These are phyloP conservation scores for Suillus fuscotomentosus DNA, from an alignment of 768 basidiomycete genomes.

Conservation along the genomic window DNA sequence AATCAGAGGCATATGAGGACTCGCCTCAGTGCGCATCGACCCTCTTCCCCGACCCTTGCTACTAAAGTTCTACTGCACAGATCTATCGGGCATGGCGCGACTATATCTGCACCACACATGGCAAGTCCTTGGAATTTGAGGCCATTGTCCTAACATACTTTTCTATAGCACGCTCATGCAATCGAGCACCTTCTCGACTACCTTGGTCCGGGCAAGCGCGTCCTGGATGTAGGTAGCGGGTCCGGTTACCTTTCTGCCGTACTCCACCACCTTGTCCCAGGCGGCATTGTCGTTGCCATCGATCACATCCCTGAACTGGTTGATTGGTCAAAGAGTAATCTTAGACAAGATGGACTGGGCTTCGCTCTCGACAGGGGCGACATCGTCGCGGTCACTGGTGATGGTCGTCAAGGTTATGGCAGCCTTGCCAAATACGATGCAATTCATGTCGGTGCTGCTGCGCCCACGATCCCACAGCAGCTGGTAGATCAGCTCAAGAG, in stretches of 20 bases:
- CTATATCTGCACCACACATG: conserved; percentile 98
- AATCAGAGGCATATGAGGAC: conserved; percentile 66
- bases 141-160: neutral
- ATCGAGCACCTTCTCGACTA: conserved; percentile 72
- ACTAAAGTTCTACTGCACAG: conserved; percentile 33
- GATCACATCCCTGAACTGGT: conserved; percentile 87
- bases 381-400: conserved; percentile 69
- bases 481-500: conserved; percentile 77
- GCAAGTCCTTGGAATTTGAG: conserved; percentile 31
- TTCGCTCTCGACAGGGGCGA: conserved; percentile 48
- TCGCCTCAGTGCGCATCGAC: conserved; percentile 60
- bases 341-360: conserved; percentile 63
- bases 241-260: conserved; percentile 87
- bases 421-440: conserved; percentile 61
- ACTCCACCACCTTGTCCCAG: conserved; percentile 66
- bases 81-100: conserved; percentile 79
- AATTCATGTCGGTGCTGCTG: conserved; percentile 95
- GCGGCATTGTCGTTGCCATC: conserved; percentile 78
- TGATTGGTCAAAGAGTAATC: conserved; percentile 65
- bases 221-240: conserved; percentile 90
- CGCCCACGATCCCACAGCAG: conserved; percentile 64
- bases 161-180: conserved; percentile 79
- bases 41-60: conserved; percentile 16
- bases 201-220: conserved; percentile 65
- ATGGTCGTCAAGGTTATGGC: conserved; percentile 70